Percentiles rank a stretch among this genome's conserved stretches.
Conservation (phyloP, 139 green algal species). For the Micractinium sp. region DNA sequence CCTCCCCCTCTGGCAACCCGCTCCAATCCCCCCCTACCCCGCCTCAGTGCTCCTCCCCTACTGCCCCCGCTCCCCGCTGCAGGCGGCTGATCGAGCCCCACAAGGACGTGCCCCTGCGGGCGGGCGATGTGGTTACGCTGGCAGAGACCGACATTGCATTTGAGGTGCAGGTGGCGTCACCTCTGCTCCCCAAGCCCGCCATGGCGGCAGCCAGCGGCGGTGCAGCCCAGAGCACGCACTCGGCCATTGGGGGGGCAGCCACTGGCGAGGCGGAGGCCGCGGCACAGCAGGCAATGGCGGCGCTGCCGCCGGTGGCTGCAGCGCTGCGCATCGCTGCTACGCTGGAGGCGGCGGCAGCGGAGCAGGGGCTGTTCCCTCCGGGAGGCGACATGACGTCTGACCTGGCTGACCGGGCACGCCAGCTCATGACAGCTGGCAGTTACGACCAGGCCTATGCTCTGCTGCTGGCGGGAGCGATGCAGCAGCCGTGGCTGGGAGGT, state of each 20-base stretch:
- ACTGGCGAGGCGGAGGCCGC: not conserved
- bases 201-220: not conserved
- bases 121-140: conserved; percentile 49
- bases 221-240: not conserved
- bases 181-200: not conserved
- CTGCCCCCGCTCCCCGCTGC: not conserved
- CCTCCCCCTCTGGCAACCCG: not conserved
- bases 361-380: conserved; percentile 38
- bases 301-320: conserved; percentile 4
- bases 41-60: not conserved
- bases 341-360: conserved; percentile 40
- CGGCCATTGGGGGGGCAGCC: not conserved
- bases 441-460: conserved; percentile 36
- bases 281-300: not conserved
- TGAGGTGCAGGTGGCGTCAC: conserved; percentile 24
- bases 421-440: conserved; percentile 26
- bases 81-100: conserved; percentile 13
- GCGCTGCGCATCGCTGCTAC: conserved; percentile 19
- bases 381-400: not conserved
- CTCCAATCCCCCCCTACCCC: not conserved
- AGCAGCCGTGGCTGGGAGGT: conserved; percentile 12
- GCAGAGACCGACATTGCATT: conserved; percentile 45
- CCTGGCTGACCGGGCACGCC: not conserved
- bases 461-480: conserved; percentile 39
- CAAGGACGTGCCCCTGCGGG: conserved; percentile 39